Conservation (phyloP, 805 yeast species). For the Spathaspora arborariae region DNA sequence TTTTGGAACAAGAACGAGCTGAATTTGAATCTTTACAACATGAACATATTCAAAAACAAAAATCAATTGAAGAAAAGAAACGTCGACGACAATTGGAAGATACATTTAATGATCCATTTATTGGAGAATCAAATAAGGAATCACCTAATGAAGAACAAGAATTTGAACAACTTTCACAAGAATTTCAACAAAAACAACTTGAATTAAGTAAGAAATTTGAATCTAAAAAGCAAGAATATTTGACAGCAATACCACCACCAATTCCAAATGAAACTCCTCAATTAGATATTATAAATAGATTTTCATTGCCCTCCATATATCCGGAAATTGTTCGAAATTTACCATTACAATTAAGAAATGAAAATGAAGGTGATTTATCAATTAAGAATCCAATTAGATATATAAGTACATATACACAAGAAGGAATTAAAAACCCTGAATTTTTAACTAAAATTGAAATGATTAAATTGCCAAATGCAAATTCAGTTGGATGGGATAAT, state of each 20-base stretch:
- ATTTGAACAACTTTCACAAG: constrained; percentile 4
- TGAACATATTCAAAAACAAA: constrained; percentile 13
- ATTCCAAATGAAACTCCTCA: constrained; percentile 16
- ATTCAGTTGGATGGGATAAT: constrained; percentile 42
- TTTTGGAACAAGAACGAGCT: constrained; percentile 7
- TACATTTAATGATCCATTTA: constrained; percentile 9
- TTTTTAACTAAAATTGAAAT: constrained; percentile 34
- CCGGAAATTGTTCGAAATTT: constrained; percentile 28
- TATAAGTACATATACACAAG: constrained; percentile 27
- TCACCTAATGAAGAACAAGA: not conserved
- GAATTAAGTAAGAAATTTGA: constrained; percentile 10
- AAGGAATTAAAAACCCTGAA: constrained; percentile 23
- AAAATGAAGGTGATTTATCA: constrained; percentile 8
- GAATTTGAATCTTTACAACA: constrained; percentile 7
- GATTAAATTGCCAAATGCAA: constrained; percentile 40
- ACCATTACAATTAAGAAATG: constrained; percentile 29
- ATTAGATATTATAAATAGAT: constrained; percentile 21
- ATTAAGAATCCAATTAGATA: constrained; percentile 36
- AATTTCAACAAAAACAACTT: constrained; percentile 12
- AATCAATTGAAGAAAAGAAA: constrained; percentile 13
- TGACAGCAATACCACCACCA: constrained; percentile 16
- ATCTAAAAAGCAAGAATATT: constrained; percentile 8
- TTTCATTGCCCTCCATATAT: constrained; percentile 31
- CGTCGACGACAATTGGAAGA: constrained; percentile 10
- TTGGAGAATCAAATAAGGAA: constrained; percentile 4